Conservation (phyloP, 2,329 filamentous ascomycete genomes). For the Incumbomyces delicatus region DNA sequence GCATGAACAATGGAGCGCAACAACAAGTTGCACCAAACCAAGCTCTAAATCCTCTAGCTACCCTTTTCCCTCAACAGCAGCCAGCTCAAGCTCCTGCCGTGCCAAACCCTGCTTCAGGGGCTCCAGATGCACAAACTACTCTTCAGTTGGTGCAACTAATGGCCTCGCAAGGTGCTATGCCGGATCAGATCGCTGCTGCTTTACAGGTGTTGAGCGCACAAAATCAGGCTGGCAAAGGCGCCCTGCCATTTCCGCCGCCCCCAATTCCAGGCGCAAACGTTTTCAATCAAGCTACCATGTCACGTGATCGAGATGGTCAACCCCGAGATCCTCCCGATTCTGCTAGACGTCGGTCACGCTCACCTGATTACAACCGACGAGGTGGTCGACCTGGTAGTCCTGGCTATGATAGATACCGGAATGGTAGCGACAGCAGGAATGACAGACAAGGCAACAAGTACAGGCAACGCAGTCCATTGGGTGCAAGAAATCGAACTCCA, state of each 20-base stretch:
- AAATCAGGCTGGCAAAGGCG: constrained; percentile 24
- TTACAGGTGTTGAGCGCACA: constrained; percentile 41
- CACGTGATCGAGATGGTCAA: constrained; percentile 42
- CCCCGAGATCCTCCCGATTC: constrained; percentile 53
- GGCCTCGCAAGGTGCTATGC: constrained; percentile 62
- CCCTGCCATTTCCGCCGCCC: constrained; percentile 24
- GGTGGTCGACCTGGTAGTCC: constrained; percentile 55
- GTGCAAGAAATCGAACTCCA: constrained; percentile 54
- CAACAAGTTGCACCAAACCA: constrained; percentile 26
- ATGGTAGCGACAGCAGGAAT: constrained; percentile 39
- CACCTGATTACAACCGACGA: constrained; percentile 65
- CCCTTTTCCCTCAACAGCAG: constrained; percentile 31
- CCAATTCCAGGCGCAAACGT: constrained; percentile 24
- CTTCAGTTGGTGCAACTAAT: constrained; percentile 66
- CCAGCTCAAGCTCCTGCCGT: constrained; percentile 26
- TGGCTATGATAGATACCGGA: constrained; percentile 55
- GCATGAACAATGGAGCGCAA: constrained; percentile 30
- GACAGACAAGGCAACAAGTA: constrained; percentile 53
- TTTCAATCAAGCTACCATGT: constrained; percentile 30
- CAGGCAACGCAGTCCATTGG: constrained; percentile 75
- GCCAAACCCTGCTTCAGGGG: constrained; percentile 19
- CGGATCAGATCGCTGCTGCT: constrained; percentile 63
- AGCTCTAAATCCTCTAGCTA: constrained; percentile 31
- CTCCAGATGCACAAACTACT: constrained; percentile 55
- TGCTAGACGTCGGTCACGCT: constrained; percentile 66